phyloP scores from a whole-genome alignment of 805 yeast genomes.

The Komagataella pastoris region DNA sequence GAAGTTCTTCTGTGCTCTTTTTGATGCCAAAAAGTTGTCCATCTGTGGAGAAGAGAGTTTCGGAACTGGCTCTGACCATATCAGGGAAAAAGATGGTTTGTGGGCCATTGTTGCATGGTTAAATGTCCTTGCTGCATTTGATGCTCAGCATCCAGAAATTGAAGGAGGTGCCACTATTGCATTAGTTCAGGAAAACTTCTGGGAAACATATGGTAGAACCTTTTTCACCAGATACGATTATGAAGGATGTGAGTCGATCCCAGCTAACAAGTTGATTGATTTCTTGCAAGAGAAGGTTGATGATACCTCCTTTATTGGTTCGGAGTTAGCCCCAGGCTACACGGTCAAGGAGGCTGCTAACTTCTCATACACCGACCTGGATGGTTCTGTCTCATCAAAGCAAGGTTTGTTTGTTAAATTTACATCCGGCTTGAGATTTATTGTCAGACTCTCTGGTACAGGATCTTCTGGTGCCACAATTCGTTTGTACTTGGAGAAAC shows the following conservation, averaged over 20 bases:
- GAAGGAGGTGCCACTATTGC: slow-evolving; percentile 49
- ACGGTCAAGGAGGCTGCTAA: slow-evolving; percentile 69
- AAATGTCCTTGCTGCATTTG: slow-evolving; percentile 81
- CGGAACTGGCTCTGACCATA: slow-evolving; percentile 96
- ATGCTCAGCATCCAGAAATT: slow-evolving; percentile 37
- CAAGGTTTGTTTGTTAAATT: slow-evolving; percentile 86
- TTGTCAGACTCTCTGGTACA: slow-evolving; percentile 89
- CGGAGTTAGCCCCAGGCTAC: slow-evolving; percentile 34
- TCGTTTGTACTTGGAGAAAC: slow-evolving; percentile 81
- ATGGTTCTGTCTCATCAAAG: slow-evolving; percentile 76
- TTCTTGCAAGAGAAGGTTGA: slow-evolving; percentile 27
- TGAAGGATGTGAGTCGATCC: slow-evolving; percentile 68
- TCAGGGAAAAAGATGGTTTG: slow-evolving; percentile 93
- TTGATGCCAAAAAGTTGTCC: slow-evolving; percentile 84
- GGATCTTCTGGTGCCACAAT: slow-evolving; percentile 98
- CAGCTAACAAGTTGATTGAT: slow-evolving; percentile 57
- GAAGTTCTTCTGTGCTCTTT: slow-evolving; percentile 94
- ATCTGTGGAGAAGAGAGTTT: slow-evolving; percentile 98
- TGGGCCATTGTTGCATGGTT: slow-evolving; percentile 99
- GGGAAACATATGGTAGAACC: slow-evolving; percentile 92
- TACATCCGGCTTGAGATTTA: slow-evolving; percentile 70
- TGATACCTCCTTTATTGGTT: slow-evolving; percentile 31
- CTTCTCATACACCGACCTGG: slow-evolving; percentile 86
- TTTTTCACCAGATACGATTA: slow-evolving; percentile 93
- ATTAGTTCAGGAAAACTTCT: slow-evolving; percentile 71